Evolutionary conservation across 2,329 filamentous ascomycete species (phyloP).

Genomic region (Aciculosporium take): DNA sequence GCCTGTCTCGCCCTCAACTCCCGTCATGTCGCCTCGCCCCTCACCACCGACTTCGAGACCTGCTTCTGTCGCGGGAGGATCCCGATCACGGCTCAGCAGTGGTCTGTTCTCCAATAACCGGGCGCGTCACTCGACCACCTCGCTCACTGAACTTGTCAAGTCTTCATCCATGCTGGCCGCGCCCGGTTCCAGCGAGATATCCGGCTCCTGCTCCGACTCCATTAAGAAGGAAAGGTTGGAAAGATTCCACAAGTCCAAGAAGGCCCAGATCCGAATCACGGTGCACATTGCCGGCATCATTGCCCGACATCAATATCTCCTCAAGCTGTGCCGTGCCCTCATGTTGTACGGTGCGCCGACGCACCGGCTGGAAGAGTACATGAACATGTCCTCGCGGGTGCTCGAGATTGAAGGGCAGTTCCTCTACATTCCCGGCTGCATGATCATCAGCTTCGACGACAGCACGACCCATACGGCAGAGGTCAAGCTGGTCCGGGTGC

Average conservation of each 20-base stretch:
- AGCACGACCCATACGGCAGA: constrained; percentile 60
- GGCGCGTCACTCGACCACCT: constrained; percentile 27
- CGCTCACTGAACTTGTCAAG: constrained; percentile 37
- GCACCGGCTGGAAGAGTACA: constrained; percentile 81
- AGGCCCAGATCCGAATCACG: constrained; percentile 31
- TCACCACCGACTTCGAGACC: constrained; percentile 28
- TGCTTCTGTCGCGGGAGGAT: constrained; percentile 20
- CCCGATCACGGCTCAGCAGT: constrained; percentile 21
- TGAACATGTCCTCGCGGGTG: constrained; percentile 79
- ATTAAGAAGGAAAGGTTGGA: constrained; percentile 25
- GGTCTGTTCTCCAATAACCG: constrained; percentile 28
- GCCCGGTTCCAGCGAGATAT: constrained; percentile 29
- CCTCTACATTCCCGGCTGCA: constrained; percentile 78
- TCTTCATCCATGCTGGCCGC: constrained; percentile 38
- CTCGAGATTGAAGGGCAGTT: constrained; percentile 83
- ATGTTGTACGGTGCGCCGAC: constrained; percentile 89
- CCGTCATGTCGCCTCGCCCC: constrained; percentile 25
- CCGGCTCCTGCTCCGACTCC: constrained; percentile 30
- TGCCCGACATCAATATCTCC: constrained; percentile 66
- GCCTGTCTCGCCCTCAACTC: constrained; percentile 23
- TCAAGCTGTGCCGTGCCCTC: constrained; percentile 70
- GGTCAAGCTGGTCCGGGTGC: constrained; percentile 56
- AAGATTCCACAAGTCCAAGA: constrained; percentile 22
- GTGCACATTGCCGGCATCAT: constrained; percentile 54
- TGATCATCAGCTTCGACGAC: constrained; percentile 88